Evolutionary conservation across 2,329 filamentous ascomycete genomes (phyloP).

Genomic region (Fusarium agapanthi): DNA sequence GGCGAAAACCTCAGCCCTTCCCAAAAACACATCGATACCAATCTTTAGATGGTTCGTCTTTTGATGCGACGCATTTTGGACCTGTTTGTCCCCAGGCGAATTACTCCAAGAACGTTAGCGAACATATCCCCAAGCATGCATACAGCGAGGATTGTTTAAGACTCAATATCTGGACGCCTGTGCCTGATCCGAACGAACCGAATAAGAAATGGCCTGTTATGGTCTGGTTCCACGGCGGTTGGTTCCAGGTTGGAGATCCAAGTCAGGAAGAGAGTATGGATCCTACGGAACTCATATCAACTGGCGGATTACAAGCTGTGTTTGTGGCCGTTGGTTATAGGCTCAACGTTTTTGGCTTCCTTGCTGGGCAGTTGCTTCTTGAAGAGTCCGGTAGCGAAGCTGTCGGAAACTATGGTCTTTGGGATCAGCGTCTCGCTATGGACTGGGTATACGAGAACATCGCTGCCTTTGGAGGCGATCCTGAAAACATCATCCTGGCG

Average conservation of each 20-base stretch:
- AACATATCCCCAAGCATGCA: conserved; percentile 7
- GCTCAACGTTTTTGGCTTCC: conserved; percentile 11
- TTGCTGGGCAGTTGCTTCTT: neutral
- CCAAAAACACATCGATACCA: neutral
- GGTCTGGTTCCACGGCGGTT: conserved; percentile 55
- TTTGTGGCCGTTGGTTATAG: conserved; percentile 7
- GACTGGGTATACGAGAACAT: conserved; percentile 9
- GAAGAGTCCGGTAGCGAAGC: neutral
- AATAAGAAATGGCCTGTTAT: conserved; percentile 43
- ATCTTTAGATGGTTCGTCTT: neutral
- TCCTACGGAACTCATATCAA: conserved; percentile 53
- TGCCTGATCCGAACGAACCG: neutral
- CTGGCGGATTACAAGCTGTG: neutral
- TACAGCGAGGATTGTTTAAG: conserved; percentile 10
- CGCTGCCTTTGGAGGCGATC: neutral
- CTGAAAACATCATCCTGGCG: neutral
- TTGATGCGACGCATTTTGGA: neutral
- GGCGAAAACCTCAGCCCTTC: neutral
- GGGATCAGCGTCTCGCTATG: conserved; percentile 14
- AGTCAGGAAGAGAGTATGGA: conserved; percentile 54
- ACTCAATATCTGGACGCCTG: neutral
- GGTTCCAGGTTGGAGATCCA: conserved; percentile 57
- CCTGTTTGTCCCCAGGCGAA: conserved; percentile 6
- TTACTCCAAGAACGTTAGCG: conserved; percentile 15
- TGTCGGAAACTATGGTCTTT: conserved; percentile 8